Percentiles rank a stretch among this genome's conserved stretches.
Conservation (phyloP, 169 alveolate genomes). For the Cryptosporidium ryanae region DNA sequence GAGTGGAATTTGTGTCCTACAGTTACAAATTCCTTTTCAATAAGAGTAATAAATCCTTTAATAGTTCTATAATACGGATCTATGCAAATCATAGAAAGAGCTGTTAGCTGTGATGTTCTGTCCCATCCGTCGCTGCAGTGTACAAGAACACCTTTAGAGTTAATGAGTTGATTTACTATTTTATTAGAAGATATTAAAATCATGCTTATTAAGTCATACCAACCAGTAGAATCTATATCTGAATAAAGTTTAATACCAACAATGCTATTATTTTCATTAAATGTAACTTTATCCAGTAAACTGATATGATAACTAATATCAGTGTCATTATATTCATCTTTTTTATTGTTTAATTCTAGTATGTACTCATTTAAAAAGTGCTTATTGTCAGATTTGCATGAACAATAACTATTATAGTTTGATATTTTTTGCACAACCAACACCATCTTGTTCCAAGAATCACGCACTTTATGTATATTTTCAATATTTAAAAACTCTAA, state of each 20-base stretch:
- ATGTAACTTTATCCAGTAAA: constrained; percentile 7
- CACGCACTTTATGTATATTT: constrained; percentile 81
- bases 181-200: constrained; percentile 78
- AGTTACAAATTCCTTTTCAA: constrained; percentile 88
- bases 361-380: neutral
- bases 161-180: constrained; percentile 73
- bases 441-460: constrained; percentile 37
- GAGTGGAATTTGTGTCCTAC: constrained; percentile 89
- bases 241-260: constrained; percentile 65
- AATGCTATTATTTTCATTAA: constrained; percentile 21
- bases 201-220: constrained; percentile 80
- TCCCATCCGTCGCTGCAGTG: constrained; percentile 94
- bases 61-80: constrained; percentile 89
- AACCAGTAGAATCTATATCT: constrained; percentile 79
- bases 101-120: constrained; percentile 88
- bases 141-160: constrained; percentile 74
- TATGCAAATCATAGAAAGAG: constrained; percentile 83
- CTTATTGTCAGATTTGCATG: neutral
- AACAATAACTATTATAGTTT: neutral
- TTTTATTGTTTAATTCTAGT: neutral
- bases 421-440: constrained; percentile 28
- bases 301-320: neutral
- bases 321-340: neutral
- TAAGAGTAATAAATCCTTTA: constrained; percentile 85
- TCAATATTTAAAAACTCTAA: constrained; percentile 79